A percentile compares a stretch with the other conserved stretches of the same genome.
Conservation (phyloP, 148 eudicot genomes). For the Diospyros lotus region DNA sequence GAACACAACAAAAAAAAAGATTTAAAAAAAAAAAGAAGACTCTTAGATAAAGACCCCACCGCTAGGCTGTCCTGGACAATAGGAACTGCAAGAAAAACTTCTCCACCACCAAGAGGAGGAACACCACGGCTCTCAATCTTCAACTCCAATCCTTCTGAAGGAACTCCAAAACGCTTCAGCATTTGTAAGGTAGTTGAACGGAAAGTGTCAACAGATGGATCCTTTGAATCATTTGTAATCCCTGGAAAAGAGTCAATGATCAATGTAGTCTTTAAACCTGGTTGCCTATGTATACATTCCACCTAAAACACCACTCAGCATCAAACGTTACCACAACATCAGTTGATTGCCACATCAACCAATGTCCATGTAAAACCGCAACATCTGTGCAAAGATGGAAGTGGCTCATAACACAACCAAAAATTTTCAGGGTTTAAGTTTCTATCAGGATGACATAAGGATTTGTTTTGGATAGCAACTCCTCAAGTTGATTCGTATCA, state of each 20-base stretch:
- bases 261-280: too few species aligned
- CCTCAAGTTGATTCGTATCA: too few species aligned
- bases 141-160: slow-evolving; percentile 77
- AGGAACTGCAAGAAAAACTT: slow-evolving; percentile 68
- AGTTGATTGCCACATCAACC: too few species aligned
- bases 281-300: too few species aligned
- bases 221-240: slow-evolving; percentile 79
- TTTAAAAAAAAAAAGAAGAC: not conserved
- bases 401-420: too few species aligned
- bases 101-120: slow-evolving; percentile 92
- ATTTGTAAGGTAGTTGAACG: slow-evolving; percentile 65
- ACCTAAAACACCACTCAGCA: too few species aligned
- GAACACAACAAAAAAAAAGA: slow-evolving; percentile 1
- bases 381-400: too few species aligned
- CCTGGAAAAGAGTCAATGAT: slow-evolving; percentile 34
- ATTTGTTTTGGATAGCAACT: too few species aligned
- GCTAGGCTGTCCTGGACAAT: slow-evolving; percentile 54
- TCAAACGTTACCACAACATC: too few species aligned
- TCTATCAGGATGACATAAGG: too few species aligned
- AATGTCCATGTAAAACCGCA: too few species aligned
- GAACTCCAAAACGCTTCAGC: slow-evolving; percentile 74
- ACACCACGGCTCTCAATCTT: slow-evolving; percentile 77
- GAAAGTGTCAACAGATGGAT: slow-evolving; percentile 86
- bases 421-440: too few species aligned
- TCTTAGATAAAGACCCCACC: slow-evolving; percentile 29